Evolutionary conservation across 768 basidiomycete species (phyloP), one percentile per base, ranked within the genome.

Genomic region (Suillus ampliporus): DNA sequence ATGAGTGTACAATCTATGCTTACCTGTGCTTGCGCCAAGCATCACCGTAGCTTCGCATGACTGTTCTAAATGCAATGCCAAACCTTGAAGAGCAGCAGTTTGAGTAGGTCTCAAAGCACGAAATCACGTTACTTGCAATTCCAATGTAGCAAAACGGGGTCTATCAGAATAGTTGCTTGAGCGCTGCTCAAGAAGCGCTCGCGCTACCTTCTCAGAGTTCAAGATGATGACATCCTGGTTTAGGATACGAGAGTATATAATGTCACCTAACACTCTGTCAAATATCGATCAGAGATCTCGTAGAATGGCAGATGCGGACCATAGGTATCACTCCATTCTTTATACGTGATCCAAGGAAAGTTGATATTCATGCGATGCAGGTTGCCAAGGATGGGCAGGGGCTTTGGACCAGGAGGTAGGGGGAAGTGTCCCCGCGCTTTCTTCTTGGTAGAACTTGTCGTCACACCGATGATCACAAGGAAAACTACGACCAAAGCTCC

Each of bases 391-490:
- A 86, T 58, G 10, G 83, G 83, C 17, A 77, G 69, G 7, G 78
- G 77, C 35, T 71, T 76, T 5, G 84, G 85, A 10, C 85, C 85
- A 57, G 84, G 84, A 19, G 84, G 84, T 40, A 76, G 77, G 8
- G 82, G 80, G 23, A 80, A 17, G 17, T 40, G 38, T 28, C n/a
- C 10, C 19, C 72, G 15, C 19, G 28, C 38, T 11, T 26, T 38
- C 53, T 38, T 54, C 37, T 56, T 40, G 37, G 17, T 23, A 5
- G 35, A 38, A 38, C 53, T 38, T 38, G 21, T 37, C 8, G 52
- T 37, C 8, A 53, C 21, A 37, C n/a, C 21, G 14, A 53, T 37
- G 9, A 23, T 37, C 14, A 9, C n/a, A 9, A 38, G 37, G 37
- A 54, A 5, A 38, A 15, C 21, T 5, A 38, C 35, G n/a, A 54